phyloP scores from a whole-genome alignment of 1,139 yeast species.

The Hyphopichia pseudoburtonii region DNA sequence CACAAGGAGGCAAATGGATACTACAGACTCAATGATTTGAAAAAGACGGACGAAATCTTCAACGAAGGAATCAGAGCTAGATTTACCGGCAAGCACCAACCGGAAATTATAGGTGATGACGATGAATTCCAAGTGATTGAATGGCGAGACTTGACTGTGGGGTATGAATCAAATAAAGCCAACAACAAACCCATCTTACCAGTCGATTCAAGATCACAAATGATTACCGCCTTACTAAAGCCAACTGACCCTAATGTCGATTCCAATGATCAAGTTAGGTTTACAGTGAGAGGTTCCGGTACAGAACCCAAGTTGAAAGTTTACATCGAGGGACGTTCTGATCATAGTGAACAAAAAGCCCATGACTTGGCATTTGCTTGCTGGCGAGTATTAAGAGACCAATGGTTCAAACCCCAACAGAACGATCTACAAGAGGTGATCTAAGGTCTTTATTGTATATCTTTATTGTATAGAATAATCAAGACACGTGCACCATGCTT shows the following conservation, averaged over 20 bases:
- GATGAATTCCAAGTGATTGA: conserved; percentile 44
- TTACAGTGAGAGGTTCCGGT: conserved; percentile 92
- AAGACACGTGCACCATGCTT: neutral
- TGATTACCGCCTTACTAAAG: conserved; percentile 67
- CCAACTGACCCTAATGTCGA: conserved; percentile 21
- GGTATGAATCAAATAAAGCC: conserved; percentile 69
- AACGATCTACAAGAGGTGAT: conserved; percentile 39
- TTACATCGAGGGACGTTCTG: conserved; percentile 76
- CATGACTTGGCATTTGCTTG: conserved; percentile 53
- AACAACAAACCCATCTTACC: conserved; percentile 67
- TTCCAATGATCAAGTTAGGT: conserved; percentile 45
- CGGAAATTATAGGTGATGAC: conserved; percentile 44
- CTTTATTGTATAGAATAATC: too few species aligned
- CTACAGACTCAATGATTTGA: conserved; percentile 61
- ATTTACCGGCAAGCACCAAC: conserved; percentile 27
- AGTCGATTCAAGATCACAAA: conserved; percentile 69
- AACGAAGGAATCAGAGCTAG: conserved; percentile 45
- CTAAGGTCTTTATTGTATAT: too few species aligned
- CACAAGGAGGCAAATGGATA: conserved; percentile 87
- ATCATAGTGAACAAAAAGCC: conserved; percentile 44
- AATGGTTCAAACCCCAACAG: conserved; percentile 61
- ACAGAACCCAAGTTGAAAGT: conserved; percentile 95
- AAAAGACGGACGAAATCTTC: conserved; percentile 55
- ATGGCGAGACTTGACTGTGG: conserved; percentile 85
- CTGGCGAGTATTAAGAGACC: conserved; percentile 59